Evolutionary conservation across 306 rosid species (phyloP).

Genomic region (Cercis canadensis): DNA sequence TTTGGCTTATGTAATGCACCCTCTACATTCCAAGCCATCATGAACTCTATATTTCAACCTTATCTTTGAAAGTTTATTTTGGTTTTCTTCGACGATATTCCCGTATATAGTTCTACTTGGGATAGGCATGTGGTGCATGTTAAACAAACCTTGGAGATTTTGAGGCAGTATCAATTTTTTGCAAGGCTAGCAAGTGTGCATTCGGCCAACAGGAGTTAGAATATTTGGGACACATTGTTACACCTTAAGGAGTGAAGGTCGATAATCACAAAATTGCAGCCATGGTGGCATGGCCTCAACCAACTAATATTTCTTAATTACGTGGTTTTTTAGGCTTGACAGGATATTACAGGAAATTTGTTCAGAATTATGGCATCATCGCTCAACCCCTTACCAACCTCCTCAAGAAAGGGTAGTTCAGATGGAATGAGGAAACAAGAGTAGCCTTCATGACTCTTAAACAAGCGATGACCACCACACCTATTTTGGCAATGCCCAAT

Average conservation of each 20-base stretch:
- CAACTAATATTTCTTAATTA: background rate
- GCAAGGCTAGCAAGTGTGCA: background rate
- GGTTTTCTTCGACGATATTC: background rate
- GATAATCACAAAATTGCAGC: background rate
- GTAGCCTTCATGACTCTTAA: background rate
- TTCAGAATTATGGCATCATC: background rate
- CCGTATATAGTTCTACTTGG: background rate
- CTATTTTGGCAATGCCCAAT: background rate
- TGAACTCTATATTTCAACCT: background rate
- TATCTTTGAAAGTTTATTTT: too few relatives aligned
- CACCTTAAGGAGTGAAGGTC: background rate
- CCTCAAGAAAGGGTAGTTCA: background rate
- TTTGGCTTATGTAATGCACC: background rate
- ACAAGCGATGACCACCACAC: background rate
- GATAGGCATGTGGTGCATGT: background rate
- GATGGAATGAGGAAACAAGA: background rate
- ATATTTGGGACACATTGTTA: constrained; percentile 6
- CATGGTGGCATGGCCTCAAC: background rate
- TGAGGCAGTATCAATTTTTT: background rate
- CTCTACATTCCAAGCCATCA: background rate
- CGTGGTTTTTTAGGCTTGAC: constrained; percentile 19
- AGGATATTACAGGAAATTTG: constrained; percentile 9
- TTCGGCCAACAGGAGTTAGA: background rate
- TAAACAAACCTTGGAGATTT: background rate
- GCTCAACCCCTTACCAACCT: background rate